Evolutionary conservation across 345 rosid species (phyloP).

Genomic region (Luvunga scandens): DNA sequence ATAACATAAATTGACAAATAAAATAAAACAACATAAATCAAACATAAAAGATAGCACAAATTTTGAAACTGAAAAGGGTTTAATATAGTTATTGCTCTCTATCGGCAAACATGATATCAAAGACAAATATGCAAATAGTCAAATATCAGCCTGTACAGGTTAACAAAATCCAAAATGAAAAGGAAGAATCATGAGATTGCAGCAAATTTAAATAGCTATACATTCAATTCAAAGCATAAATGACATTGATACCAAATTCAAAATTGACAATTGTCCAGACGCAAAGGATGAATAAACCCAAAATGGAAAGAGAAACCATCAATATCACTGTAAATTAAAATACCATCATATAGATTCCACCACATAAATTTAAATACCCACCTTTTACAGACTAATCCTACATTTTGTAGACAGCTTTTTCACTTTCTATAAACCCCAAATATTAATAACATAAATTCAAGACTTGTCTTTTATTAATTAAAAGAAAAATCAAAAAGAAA

Average conservation of each 20-base stretch:
- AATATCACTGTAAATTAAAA: not conserved
- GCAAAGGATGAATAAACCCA: not conserved
- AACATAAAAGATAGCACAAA: too few species aligned
- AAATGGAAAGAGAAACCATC: not conserved
- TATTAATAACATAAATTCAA: not conserved
- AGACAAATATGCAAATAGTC: slow-evolving; percentile 63
- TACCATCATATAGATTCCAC: not conserved
- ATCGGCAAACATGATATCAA: slow-evolving; percentile 81
- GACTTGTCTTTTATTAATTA: not conserved
- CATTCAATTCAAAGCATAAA: not conserved
- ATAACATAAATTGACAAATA: too few species aligned
- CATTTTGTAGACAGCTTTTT: not conserved
- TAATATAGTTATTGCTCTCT: slow-evolving; percentile 45
- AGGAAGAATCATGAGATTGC: not conserved
- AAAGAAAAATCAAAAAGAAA: not conserved
- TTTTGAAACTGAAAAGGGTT: slow-evolving; percentile 13
- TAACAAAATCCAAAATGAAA: slow-evolving; percentile 7
- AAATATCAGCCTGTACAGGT: slow-evolving; percentile 57
- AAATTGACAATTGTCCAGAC: not conserved
- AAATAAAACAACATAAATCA: too few species aligned
- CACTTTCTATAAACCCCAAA: not conserved
- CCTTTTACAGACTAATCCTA: not conserved
- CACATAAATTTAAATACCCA: not conserved
- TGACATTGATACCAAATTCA: not conserved
- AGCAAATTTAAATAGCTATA: not conserved